Base-by-base conservation (phyloP, 805 yeast species). In the Candida vartiovaarae region DNA sequence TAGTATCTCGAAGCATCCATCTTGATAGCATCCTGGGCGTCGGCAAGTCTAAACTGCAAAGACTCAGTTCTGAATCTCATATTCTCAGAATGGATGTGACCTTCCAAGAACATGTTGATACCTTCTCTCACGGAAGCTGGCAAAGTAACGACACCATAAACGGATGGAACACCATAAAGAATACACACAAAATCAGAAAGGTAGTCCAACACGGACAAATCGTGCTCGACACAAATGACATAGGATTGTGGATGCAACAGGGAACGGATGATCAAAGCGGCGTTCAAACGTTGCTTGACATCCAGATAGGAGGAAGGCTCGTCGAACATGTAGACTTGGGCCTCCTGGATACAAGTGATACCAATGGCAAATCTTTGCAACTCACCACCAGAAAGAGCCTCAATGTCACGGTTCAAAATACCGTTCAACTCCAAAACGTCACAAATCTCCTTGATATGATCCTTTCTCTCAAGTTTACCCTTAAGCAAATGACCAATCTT, bases 121-220 rank as follows among this genome's bases (percentile, higher is more conserved):
- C 99, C 99, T 76, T 93, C 99, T 68, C 99, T 85, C 30, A 93
- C 99, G 5, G 96, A 86, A 0, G 95, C 70, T 42, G 99, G 99
- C 65, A 93, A 74, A 25, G 97, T 88, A 40, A 93, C 99, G 51
- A 93, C 98, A 75, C 99, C 99, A 64, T 93, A 93, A 36, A 93
- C 96, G 6, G 98, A 91, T 41, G 99, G 96, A 41, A 88, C 95
- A 74, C 99, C 99, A 64, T 93, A 93, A 45, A 93, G 70, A 57
- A 93, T 93, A 78, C 99, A 93, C 46, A 93, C 89, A 56, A 83
- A 93, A 71, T 93, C 99, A 11, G 98, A 91, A 56, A 93, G 75
- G 66, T 93, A 93, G 73, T 93, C 99, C 68, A 93, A 74, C 27
- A 93, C 99, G 4, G 97, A 90, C 69, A 93, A 76, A 78, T 93